phyloP scores from a whole-genome alignment of 2,329 filamentous ascomycete genomes.

The Colletotrichum sp. region DNA sequence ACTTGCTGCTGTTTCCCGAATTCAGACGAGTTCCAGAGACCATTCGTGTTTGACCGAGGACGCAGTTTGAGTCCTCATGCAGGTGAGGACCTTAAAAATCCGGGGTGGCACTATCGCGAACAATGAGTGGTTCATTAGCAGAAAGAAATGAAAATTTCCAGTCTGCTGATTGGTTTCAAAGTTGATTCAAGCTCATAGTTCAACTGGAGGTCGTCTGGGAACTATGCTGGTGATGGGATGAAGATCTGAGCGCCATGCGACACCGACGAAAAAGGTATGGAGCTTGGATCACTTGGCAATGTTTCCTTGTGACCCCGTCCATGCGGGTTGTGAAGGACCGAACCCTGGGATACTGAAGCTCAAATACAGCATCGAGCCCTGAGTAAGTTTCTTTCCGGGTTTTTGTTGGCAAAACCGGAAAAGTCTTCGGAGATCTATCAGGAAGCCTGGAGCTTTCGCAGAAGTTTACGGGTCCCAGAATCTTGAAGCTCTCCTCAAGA shows the following conservation, averaged over 20 bases:
- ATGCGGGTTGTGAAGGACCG: background rate
- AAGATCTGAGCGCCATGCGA: background rate
- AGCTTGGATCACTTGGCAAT: background rate
- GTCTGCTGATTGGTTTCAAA: background rate
- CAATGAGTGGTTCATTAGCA: background rate
- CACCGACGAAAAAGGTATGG: background rate
- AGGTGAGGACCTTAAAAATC: background rate
- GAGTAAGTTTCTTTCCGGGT: rapidly evolving
- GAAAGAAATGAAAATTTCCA: background rate
- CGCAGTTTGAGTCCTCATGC: background rate
- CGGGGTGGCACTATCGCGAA: background rate
- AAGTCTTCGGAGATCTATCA: background rate
- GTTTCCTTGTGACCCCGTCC: background rate
- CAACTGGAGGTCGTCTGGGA: background rate
- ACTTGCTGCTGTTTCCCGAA: background rate
- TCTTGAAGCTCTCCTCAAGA: background rate
- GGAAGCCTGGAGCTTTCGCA: background rate
- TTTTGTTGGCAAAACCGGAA: background rate
- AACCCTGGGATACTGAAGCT: background rate
- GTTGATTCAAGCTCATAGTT: background rate
- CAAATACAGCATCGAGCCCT: background rate
- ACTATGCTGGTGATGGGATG: background rate
- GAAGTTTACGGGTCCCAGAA: background rate
- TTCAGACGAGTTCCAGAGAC: background rate
- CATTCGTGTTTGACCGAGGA: background rate